A percentile compares a stretch with the other conserved stretches of the same genome.
These are phyloP conservation scores for Euphrasia arctica DNA, from an alignment of 305 asterid genomes.

Conservation along the genomic window DNA sequence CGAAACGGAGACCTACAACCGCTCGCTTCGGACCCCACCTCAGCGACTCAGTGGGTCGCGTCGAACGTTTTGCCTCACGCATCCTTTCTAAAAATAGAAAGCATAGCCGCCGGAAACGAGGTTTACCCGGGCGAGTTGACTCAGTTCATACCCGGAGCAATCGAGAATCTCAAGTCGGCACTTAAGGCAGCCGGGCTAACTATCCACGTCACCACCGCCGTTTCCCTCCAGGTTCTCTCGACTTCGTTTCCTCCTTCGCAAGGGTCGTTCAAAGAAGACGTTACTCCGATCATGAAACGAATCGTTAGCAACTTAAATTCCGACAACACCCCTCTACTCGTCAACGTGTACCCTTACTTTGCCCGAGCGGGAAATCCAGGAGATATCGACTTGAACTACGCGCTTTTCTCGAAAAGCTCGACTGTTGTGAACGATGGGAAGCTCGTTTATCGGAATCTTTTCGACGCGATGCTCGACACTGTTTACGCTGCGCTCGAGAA, in stretches of 20 bases:
- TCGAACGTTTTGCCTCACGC: constrained; percentile 28
- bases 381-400: constrained; percentile 25
- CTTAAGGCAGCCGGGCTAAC: background rate
- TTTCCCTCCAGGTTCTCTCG: constrained; percentile 23
- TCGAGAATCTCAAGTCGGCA: constrained; percentile 25
- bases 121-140: constrained; percentile 31
- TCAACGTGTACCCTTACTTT: constrained; percentile 34
- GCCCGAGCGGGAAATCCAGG: background rate
- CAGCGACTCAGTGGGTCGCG: constrained; percentile 30
- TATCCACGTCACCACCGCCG: constrained; percentile 25
- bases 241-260: constrained; percentile 30
- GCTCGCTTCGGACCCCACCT: constrained; percentile 26
- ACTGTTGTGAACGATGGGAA: constrained; percentile 9
- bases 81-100: background rate
- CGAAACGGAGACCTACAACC: constrained; percentile 29
- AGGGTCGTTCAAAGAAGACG: constrained; percentile 9
- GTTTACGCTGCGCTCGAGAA: constrained; percentile 38
- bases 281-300: constrained; percentile 8
- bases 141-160: constrained; percentile 25
- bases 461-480: constrained; percentile 31
- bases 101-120: constrained; percentile 38
- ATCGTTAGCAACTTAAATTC: constrained; percentile 18
- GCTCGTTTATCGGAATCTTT: constrained; percentile 17
- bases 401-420: constrained; percentile 14
- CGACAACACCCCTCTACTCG: constrained; percentile 29